Evolutionary conservation across 495 filamentous ascomycete species (phyloP).

Genomic region (Coniosporium apollinis): DNA sequence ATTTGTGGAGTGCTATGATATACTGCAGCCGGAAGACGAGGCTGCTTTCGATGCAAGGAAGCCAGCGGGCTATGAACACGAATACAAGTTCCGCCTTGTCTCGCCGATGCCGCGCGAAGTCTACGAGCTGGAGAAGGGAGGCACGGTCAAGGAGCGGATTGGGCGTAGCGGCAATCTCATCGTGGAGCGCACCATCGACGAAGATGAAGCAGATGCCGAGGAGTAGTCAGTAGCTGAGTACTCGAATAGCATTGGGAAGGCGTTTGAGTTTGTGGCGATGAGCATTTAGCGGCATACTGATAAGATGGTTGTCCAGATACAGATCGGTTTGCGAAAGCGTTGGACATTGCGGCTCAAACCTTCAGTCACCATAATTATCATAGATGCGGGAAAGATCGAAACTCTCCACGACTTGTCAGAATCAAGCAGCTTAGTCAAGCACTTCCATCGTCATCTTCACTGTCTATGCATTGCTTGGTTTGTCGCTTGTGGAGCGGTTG

Average conservation of each 20-base stretch:
- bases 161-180: conserved; percentile 78
- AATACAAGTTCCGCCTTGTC: conserved; percentile 66
- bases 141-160: conserved; percentile 50
- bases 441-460: too few relatives aligned
- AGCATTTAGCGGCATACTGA: too few relatives aligned
- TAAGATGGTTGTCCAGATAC: too few relatives aligned
- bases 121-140: conserved; percentile 46
- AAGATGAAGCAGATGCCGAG: conserved; percentile 35
- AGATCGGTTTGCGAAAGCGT: too few relatives aligned
- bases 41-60: conserved; percentile 23
- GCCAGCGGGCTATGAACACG: conserved; percentile 56
- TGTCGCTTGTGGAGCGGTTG: too few relatives aligned
- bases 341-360: too few relatives aligned
- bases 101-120: conserved; percentile 67
- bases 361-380: too few relatives aligned
- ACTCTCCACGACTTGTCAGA: too few relatives aligned
- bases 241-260: neutral
- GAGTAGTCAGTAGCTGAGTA: conserved; percentile 1
- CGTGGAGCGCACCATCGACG: conserved; percentile 51
- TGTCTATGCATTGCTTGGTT: too few relatives aligned
- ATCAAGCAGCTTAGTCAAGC: too few relatives aligned
- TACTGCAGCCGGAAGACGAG: conserved; percentile 29
- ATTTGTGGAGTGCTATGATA: conserved; percentile 82
- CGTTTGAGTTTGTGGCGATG: neutral
- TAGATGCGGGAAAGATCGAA: too few relatives aligned